These are phyloP conservation scores for Klebsormidium nitens DNA, from an alignment of 139 green algal species.

Conservation along the genomic window DNA sequence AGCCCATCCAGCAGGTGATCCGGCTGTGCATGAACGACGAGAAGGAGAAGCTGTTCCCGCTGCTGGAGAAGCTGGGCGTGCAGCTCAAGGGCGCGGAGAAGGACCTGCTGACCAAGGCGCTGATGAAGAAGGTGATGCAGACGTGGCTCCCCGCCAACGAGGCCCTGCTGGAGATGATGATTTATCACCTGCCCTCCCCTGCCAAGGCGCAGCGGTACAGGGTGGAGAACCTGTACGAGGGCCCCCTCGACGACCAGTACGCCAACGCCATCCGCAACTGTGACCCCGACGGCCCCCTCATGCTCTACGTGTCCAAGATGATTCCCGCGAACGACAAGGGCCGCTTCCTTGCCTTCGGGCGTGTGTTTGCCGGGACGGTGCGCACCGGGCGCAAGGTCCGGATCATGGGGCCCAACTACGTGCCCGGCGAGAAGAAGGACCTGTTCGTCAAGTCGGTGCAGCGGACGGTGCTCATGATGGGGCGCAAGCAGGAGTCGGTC, in stretches of 20 bases:
- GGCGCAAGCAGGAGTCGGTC: conserved; percentile 91
- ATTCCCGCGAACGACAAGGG: conserved; percentile 96
- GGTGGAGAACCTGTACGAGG: conserved; percentile 95
- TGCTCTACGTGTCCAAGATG: conserved; percentile 99
- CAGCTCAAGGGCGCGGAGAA: conserved; percentile 88
- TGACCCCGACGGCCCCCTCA: conserved; percentile 89
- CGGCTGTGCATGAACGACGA: conserved; percentile 92
- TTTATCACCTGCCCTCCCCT: conserved; percentile 71
- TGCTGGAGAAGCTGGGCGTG: conserved; percentile 87
- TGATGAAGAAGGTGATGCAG: conserved; percentile 79
- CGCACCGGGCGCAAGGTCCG: conserved; percentile 92
- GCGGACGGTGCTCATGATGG: conserved; percentile 99
- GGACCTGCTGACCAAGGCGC: conserved; percentile 90
- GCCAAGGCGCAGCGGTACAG: conserved; percentile 89
- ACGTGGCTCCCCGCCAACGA: conserved; percentile 84
- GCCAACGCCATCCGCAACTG: conserved; percentile 90
- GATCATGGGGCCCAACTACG: conserved; percentile 98
- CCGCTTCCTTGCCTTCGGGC: conserved; percentile 97
- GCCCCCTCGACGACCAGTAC: conserved; percentile 92
- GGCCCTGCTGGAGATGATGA: conserved; percentile 99
- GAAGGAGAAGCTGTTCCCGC: conserved; percentile 90
- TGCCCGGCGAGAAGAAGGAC: conserved; percentile 98
- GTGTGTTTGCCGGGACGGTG: conserved; percentile 91
- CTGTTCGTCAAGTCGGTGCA: conserved; percentile 97
- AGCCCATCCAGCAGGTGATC: conserved; percentile 90